phyloP scores from a whole-genome alignment of 495 filamentous ascomycete genomes.

The Sordaria brevicollis region DNA sequence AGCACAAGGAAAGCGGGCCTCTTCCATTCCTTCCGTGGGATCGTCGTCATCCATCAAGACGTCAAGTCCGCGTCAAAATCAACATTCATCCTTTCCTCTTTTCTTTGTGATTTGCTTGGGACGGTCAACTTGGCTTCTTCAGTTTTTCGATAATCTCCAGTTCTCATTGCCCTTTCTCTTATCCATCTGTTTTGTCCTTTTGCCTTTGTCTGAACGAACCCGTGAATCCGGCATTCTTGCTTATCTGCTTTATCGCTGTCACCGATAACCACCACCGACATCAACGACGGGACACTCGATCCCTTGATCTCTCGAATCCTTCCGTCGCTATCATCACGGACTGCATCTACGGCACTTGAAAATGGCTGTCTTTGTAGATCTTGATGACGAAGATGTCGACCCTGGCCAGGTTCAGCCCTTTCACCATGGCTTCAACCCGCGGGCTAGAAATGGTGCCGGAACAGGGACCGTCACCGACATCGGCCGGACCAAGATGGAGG shows the following conservation, averaged over 20 bases:
- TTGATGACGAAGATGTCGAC: constrained; percentile 46
- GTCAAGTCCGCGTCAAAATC: constrained; percentile 6
- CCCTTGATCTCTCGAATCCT: not conserved
- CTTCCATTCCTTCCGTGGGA: not conserved
- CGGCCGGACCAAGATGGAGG: not conserved
- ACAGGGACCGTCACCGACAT: not conserved
- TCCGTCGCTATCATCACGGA: not conserved
- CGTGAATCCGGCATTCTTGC: not conserved
- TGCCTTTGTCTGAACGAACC: not conserved
- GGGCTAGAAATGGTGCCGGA: not conserved
- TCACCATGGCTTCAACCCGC: not conserved
- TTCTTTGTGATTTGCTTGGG: not conserved
- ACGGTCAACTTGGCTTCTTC: not conserved
- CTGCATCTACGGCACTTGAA: not conserved
- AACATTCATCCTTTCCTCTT: not conserved
- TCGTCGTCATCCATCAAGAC: not conserved
- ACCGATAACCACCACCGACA: not conserved
- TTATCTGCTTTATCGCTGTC: not conserved
- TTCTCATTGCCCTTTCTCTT: not conserved
- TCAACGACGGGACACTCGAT: not conserved
- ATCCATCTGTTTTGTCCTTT: not conserved
- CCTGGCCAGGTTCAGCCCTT: constrained; percentile 24
- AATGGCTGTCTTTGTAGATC: constrained; percentile 58
- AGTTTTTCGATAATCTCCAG: not conserved
- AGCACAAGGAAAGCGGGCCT: not conserved